Conservation (phyloP, 2,329 filamentous ascomycete species). For the Ophiosphaerella narmari region DNA sequence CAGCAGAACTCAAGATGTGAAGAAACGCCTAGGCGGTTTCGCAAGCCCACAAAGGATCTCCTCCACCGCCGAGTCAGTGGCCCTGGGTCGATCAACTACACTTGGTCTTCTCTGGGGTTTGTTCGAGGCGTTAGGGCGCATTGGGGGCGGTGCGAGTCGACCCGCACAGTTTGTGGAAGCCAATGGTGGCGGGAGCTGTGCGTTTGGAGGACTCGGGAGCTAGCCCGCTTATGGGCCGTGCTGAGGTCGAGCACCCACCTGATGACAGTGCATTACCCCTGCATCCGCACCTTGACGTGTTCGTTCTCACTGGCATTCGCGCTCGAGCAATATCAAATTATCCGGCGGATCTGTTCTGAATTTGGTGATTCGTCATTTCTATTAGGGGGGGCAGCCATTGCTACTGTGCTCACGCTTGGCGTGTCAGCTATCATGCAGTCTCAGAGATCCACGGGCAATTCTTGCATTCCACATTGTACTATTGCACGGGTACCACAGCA, state of each 20-base stretch:
- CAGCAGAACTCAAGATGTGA: conserved; percentile 4
- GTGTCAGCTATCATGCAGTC: conserved; percentile 9
- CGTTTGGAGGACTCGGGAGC: conserved; percentile 19
- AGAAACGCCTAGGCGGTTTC: conserved; percentile 25
- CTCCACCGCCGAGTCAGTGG: conserved; percentile 5
- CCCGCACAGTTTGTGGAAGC: conserved; percentile 16
- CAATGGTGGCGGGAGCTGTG: conserved; percentile 24
- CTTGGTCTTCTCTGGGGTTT: conserved; percentile 4
- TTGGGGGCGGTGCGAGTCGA: conserved; percentile 34
- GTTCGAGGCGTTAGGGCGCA: conserved; percentile 13
- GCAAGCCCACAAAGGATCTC: conserved; percentile 11
- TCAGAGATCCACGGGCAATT: conserved; percentile 21
- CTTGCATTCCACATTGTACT: conserved; percentile 17
- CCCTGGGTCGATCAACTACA: conserved; percentile 8
- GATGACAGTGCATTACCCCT: conserved; percentile 21
- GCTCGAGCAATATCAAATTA: conserved; percentile 12
- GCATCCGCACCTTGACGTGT: conserved; percentile 23
- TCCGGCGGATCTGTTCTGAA: conserved; percentile 29
- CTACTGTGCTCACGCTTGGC: conserved; percentile 14
- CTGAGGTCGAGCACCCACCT: conserved; percentile 17
- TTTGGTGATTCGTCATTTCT: conserved; percentile 17
- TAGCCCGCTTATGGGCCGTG: conserved; percentile 6
- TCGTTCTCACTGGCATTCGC: conserved; percentile 8
- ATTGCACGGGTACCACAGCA: conserved; percentile 27
- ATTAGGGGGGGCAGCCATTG: conserved; percentile 11